Conservation (phyloP, 2,329 filamentous ascomycete species). For the Hysterium pulicare region DNA sequence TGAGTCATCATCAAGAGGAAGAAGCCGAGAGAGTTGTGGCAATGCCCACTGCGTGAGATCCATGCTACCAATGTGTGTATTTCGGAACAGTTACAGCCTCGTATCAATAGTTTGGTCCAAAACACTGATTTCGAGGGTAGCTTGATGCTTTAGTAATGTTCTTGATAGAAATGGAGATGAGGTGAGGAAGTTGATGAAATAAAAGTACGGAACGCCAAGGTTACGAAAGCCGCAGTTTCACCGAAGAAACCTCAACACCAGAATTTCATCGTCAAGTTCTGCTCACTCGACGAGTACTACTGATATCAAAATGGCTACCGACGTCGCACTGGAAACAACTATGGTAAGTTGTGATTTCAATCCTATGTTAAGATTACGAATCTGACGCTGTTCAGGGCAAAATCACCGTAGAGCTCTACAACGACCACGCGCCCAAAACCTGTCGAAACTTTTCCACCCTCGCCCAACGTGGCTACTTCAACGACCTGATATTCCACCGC, state of each 20-base stretch:
- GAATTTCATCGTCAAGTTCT: not conserved
- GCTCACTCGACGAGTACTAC: no score
- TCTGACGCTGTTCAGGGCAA: constrained; percentile 62
- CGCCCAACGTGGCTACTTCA: constrained; percentile 80
- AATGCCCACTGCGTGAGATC: constrained; percentile 55
- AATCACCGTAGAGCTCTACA: constrained; percentile 87
- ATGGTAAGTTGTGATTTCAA: constrained; percentile 61
- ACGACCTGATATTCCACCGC: constrained; percentile 82
- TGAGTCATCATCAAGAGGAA: constrained; percentile 82
- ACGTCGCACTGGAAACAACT: constrained; percentile 77
- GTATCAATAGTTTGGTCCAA: no score
- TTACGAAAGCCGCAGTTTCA: not conserved
- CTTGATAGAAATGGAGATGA: not conserved
- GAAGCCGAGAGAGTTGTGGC: constrained; percentile 71
- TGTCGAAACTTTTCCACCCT: constrained; percentile 86
- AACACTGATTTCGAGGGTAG: no score
- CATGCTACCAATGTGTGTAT: constrained; percentile 23
- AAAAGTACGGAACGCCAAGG: not conserved
- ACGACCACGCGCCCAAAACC: constrained; percentile 79
- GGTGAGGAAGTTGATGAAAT: not conserved
- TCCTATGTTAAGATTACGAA: no score
- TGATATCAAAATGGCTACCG: constrained; percentile 69
- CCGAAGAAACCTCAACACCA: not conserved
- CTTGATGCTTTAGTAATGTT: not conserved
- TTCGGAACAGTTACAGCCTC: no score